Evolutionary conservation across 1,284 basidiomycete species (phyloP).

Genomic region (Malassezia cuniculi): DNA sequence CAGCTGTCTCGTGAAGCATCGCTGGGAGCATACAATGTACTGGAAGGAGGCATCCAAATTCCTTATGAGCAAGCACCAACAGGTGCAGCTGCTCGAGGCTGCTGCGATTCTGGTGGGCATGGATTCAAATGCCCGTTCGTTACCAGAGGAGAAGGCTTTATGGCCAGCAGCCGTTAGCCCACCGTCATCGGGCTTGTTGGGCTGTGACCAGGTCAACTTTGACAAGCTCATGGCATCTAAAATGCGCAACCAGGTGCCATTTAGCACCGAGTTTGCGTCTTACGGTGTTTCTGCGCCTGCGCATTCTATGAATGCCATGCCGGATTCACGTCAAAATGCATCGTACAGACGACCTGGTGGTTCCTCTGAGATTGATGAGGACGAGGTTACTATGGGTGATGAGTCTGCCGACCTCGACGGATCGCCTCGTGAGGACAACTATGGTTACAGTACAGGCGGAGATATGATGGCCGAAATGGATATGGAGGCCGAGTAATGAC

Average conservation of each 20-base stretch:
- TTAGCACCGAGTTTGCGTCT: conserved; percentile 1
- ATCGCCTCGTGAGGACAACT: conserved; percentile 38
- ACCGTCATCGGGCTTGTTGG: conserved; percentile 46
- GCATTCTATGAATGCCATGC: background rate
- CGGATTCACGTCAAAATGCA: too few relatives aligned
- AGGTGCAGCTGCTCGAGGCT: conserved; percentile 91
- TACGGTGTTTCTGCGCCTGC: conserved; percentile 10
- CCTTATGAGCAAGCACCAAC: conserved; percentile 88
- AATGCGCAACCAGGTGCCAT: conserved; percentile 12
- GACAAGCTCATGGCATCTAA: conserved; percentile 41
- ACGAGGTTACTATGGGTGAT: conserved; percentile 17
- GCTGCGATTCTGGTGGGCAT: conserved; percentile 70
- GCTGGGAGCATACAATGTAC: conserved; percentile 93
- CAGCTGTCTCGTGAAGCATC: conserved; percentile 85
- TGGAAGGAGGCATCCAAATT: conserved; percentile 94
- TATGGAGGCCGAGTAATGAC: conserved; percentile 32
- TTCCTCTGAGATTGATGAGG: conserved; percentile 34
- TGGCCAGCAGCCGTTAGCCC: conserved; percentile 51
- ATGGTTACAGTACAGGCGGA: conserved; percentile 36
- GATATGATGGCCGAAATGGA: conserved; percentile 43
- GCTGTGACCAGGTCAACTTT: conserved; percentile 46
- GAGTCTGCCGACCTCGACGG: conserved; percentile 33
- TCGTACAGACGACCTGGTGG: background rate
- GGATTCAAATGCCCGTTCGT: conserved; percentile 54
- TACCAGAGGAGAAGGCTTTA: conserved; percentile 81